Conservation (phyloP, 345 rosid species). For the Hypericum androsaemum region DNA sequence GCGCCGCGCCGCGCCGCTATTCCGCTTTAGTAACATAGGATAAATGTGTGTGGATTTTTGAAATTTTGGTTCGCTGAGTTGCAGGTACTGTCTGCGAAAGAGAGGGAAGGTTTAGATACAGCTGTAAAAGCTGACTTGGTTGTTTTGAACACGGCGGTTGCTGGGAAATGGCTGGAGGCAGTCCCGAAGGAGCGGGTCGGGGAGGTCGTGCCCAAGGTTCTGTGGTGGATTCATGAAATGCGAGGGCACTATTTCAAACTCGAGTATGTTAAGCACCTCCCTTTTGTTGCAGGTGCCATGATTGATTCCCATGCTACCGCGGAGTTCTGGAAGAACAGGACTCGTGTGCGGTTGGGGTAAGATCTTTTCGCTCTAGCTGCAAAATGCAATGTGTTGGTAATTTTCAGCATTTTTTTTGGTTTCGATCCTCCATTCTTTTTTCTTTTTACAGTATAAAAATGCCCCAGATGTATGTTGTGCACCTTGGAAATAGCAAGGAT, state of each 20-base stretch:
- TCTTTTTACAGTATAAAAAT: slow-evolving; percentile 61
- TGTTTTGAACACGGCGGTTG: slow-evolving; percentile 82
- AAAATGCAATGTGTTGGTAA: background rate
- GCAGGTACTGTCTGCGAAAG: slow-evolving; percentile 59
- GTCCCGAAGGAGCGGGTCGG: slow-evolving; percentile 61
- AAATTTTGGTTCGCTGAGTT: background rate
- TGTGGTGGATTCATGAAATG: slow-evolving; percentile 99
- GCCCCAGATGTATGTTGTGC: slow-evolving; percentile 90
- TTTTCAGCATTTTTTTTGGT: background rate
- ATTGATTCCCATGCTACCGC: slow-evolving; percentile 87
- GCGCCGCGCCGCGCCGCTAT: too few relatives aligned
- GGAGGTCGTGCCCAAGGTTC: slow-evolving; percentile 62
- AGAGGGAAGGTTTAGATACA: slow-evolving; percentile 48
- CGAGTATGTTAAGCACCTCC: slow-evolving; percentile 90
- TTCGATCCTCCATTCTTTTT: background rate
- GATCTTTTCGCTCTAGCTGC: too few relatives aligned
- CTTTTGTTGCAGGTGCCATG: slow-evolving; percentile 85
- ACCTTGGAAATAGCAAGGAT: slow-evolving; percentile 87
- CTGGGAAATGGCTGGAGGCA: slow-evolving; percentile 88
- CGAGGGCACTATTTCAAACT: slow-evolving; percentile 84
- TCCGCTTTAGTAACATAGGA: too few relatives aligned
- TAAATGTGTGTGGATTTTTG: background rate
- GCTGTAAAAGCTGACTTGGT: slow-evolving; percentile 75
- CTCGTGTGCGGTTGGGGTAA: slow-evolving; percentile 66
- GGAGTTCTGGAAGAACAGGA: slow-evolving; percentile 80